Base-by-base conservation (phyloP, 139 green algal species). In the Cymbomonas tetramitiformis region DNA sequence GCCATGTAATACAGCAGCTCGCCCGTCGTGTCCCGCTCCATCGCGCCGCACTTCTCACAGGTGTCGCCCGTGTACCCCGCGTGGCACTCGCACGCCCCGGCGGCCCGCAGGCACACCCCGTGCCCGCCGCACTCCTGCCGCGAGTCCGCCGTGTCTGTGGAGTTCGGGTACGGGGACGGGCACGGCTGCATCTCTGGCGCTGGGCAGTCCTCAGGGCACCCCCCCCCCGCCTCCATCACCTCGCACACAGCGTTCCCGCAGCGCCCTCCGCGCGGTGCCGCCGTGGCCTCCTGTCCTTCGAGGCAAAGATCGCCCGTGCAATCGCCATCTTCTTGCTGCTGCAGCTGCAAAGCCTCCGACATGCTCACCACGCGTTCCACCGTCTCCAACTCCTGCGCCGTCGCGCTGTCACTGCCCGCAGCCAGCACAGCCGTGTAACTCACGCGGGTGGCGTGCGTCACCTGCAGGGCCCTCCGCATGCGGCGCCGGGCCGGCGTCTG, bases 181-280 rank as follows among this genome's bases (percentile, higher is more conserved):
- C 41, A 50, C 6, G 41, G 10, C 41, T 50, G 26, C 21, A 50
- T 5, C 6, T 31, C 41, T n/a, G n/a, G n/a, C 21, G 12, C 7
- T 5, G 41, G 41, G 41, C 41, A 50, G 9, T 50, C 41, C 41
- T 5, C 7, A 5, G 41, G 41, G 41, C 41, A 50, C 6, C 41
- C 26, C 41, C 5, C 29, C 21, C 41, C 26, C 41, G 41, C 9
- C 41, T 50, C 41, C 6, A 21, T 23, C 6, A 9, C 8, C 29
- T 50, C 41, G 41, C 41, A 50, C 7, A 50, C 41, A 23, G 21
- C 41, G 41, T 50, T 50, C 7, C 41, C 41, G 41, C 41, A 50
- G 5, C 21, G 21, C 7, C 41, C 41, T 8, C 21, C 41, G 6
- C 41, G 41, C 6, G 41, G 21, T 6, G 29, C n/a, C n/a, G n/a